Percentiles rank a stretch among this genome's conserved stretches.
These are phyloP conservation scores for Begonia loranthoides DNA, from an alignment of 306 rosid genomes.

Conservation along the genomic window DNA sequence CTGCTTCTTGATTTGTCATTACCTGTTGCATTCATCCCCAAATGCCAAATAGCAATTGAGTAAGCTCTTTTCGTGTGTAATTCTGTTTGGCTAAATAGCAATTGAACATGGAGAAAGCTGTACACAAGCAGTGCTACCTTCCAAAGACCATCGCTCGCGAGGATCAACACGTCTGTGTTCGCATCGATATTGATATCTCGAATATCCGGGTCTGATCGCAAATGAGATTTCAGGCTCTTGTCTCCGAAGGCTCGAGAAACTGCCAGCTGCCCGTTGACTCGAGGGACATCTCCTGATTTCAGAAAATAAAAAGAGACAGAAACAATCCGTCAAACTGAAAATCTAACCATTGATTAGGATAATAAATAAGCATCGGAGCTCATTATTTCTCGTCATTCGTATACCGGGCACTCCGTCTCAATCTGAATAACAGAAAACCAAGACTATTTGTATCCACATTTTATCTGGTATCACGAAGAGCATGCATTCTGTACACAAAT, in stretches of 20 bases:
- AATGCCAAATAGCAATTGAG: neutral
- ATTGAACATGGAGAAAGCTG: neutral
- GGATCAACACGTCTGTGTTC: constrained; percentile 45
- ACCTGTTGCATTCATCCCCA: constrained; percentile 31
- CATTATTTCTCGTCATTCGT: no score
- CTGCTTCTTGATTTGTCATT: constrained; percentile 79
- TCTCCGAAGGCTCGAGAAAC: constrained; percentile 96
- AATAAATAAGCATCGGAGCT: no score
- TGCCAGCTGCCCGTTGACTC: constrained; percentile 92
- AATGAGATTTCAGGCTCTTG: constrained; percentile 80
- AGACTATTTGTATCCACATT: constrained; percentile 7
- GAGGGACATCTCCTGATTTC: constrained; percentile 71
- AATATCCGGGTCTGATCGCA: constrained; percentile 80
- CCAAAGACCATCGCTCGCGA: constrained; percentile 94
- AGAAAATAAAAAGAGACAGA: neutral
- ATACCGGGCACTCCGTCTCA: no score
- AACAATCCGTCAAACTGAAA: no score
- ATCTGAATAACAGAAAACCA: constrained; percentile 3
- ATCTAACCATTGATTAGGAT: no score
- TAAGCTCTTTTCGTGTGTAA: no score
- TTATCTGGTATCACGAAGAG: neutral
- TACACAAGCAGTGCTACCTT: constrained; percentile 31
- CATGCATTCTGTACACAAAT: no score
- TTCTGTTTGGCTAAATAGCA: neutral
- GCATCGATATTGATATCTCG: constrained; percentile 19